Base-by-base conservation (phyloP, 768 basidiomycete species). In the Rhodosporidiobolus odoratus region DNA sequence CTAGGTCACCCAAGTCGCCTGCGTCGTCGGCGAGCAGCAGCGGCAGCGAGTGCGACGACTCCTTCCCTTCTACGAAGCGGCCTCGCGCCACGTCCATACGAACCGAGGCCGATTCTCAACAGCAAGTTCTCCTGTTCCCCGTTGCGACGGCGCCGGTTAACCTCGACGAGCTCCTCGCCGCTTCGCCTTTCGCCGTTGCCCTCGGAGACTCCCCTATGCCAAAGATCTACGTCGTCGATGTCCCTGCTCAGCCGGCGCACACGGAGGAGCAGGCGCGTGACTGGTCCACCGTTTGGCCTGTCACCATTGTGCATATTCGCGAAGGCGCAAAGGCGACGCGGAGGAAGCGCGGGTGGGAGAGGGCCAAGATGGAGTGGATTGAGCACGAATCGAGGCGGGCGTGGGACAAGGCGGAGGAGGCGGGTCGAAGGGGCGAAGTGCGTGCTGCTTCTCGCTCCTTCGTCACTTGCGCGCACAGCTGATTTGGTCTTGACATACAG, bases 241-340 rank as follows among this genome's bases (percentile, higher is more conserved):
- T 84, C 0, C 83, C 82, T 27, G 82, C 84, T 27, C 81, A 90
- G 64, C 83, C 83, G 57, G 88, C 85, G 73, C 80, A 88, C 85
- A 78, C 63, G 81, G 77, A 71, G 37, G n/a, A 48, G 62, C 73
- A 76, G 58, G 69, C 64, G 9, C 27, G 66, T n/a, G 70, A 77
- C 62, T 78, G 76, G 74, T 69, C 62, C 50, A 58, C 53, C 38
- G 80, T 90, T n/a, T 98, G 95, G 95, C 95, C 95, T 6, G 72
- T 75, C 0, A 84, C 84, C 41, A 83, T 75, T 8, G 71, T 73
- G 86, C 70, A 90, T 86, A 88, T 89, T 67, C 79, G 75, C 34
- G 77, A 79, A 32, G 80, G 79, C 23, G 57, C 68, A 10, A 68
- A 71, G 65, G 74, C 76, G 1, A 85, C 88, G 69, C 80, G 81